Evolutionary conservation across 2,329 filamentous ascomycete species (phyloP), one percentile per base, ranked within the genome.

Genomic region (Emmonsia crescens): DNA sequence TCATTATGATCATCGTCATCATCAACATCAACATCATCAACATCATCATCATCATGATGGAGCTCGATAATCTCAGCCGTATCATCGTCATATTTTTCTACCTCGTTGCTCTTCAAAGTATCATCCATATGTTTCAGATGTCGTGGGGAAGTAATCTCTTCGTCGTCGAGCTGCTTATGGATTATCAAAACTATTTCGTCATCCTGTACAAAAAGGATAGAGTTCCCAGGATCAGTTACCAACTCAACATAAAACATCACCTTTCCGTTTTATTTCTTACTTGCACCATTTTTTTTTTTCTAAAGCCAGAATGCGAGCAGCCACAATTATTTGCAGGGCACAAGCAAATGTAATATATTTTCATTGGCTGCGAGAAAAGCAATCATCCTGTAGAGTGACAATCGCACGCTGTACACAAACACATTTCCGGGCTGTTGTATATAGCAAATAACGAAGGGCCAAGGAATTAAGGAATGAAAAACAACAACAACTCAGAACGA

Each of bases 121-220:
- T 29, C 58, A 51, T 42, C 42, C 44, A 27, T 21, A 29, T 52
- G 59, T 51, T 55, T 44, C 33, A 40, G 42, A 31, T 38, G 42
- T 9, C 14, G 57, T n/a, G 44, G 59, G 36, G 59, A 42, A 44
- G 31, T 33, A 40, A 33, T 3, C 33, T 38, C 9, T 54, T 29
- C 21, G 21, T 51, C 27, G 5, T 60, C 59, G 38, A 60, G 29
- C 24, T 29, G 21, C 48, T 29, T 60, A 5, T 60, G 33, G 24
- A 60, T 60, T 24, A 60, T 51, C 36, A 60, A 40, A 44, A 52
- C 36, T 54, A 51, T 6, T 10, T 60, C 59, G 48, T 44, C 59
- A 44, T 60, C 33, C 59, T 60, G 48, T 42, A 21, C 19, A 16
- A 44, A 36, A 31, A 31, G 9, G 12, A 57, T n/a, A 24, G 16